A percentile compares a stretch with the other conserved stretches of the same genome.
Evolutionary conservation across 2,329 filamentous ascomycete species (phyloP).

Genomic region (Pseudogymnoascus sp.): DNA sequence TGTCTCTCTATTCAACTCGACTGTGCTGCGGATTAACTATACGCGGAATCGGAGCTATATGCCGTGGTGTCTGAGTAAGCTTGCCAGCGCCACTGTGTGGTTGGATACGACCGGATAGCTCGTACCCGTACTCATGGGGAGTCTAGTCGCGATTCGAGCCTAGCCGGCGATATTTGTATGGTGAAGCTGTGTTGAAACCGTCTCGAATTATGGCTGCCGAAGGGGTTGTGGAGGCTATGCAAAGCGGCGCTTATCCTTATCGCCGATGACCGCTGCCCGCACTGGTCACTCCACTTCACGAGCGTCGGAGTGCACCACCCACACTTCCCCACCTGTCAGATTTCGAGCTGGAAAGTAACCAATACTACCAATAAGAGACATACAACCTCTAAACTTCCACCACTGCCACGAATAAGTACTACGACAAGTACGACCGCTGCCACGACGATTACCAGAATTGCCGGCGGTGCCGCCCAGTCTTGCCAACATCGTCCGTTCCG

Average conservation of each 20-base stretch:
- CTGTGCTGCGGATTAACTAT: neutral
- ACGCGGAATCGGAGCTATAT: neutral
- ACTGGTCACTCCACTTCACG: neutral
- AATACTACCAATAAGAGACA: neutral
- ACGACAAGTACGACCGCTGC: neutral
- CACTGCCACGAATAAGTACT: neutral
- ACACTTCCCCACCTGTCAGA: constrained; percentile 6
- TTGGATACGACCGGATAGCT: neutral
- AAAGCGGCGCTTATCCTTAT: constrained; percentile 6
- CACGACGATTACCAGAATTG: neutral
- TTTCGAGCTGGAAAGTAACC: neutral
- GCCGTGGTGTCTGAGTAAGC: neutral
- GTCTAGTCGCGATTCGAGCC: neutral
- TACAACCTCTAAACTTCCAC: neutral
- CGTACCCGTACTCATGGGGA: neutral
- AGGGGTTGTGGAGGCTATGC: constrained; percentile 8
- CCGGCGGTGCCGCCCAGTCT: neutral
- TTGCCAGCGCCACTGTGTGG: neutral
- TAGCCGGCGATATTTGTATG: neutral
- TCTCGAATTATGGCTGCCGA: neutral
- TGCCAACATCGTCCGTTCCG: neutral
- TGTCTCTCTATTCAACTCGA: neutral
- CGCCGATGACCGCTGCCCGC: neutral
- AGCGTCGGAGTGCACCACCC: neutral
- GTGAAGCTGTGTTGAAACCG: neutral